These are phyloP conservation scores for Gleditsia sinensis DNA, from an alignment of 306 rosid species.

Conservation along the genomic window DNA sequence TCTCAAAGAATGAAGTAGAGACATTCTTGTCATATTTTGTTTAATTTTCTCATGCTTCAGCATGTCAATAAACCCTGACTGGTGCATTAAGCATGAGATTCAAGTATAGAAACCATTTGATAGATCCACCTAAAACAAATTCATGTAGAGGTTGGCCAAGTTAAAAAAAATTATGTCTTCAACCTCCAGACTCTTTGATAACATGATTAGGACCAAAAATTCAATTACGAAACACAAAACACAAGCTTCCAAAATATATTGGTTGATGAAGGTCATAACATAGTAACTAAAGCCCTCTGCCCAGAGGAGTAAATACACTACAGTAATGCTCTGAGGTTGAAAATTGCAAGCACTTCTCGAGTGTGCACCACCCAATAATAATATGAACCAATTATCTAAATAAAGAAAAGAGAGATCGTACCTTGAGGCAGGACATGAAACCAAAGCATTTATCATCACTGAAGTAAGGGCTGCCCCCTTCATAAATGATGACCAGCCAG, in stretches of 20 bases:
- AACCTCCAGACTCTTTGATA: neutral
- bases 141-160: neutral
- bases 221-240: neutral
- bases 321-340: neutral
- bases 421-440: constrained; percentile 95
- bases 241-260: neutral
- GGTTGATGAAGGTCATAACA: neutral
- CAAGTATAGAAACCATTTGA: constrained; percentile 9
- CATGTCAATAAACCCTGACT: constrained; percentile 7
- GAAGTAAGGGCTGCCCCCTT: constrained; percentile 78
- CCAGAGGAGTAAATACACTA: neutral
- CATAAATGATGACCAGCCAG: constrained; percentile 92
- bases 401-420: constrained; percentile 36
- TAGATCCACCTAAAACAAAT: neutral
- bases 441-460: constrained; percentile 67
- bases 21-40: constrained; percentile 10
- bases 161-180: neutral
- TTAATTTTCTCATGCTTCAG: constrained; percentile 21
- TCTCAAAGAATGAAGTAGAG: constrained; percentile 24
- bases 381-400: constrained; percentile 3
- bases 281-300: neutral
- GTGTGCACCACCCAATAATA: neutral
- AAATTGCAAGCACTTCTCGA: neutral
- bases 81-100: constrained; percentile 13
- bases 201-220: neutral